Evolutionary conservation across 306 rosid genomes (phyloP).

Genomic region (Quercus variabilis): DNA sequence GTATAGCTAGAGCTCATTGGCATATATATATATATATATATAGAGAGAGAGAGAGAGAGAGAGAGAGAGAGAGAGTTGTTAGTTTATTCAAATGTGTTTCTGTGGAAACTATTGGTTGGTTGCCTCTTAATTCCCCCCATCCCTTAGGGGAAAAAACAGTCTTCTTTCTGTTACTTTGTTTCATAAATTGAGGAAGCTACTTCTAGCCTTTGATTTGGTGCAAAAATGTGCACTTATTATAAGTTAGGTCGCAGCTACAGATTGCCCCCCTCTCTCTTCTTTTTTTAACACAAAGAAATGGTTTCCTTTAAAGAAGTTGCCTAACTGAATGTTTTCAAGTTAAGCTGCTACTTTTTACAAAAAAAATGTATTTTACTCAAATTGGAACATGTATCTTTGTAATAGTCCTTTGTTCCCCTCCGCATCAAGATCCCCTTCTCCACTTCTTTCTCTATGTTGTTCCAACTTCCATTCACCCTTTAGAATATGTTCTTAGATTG

Average conservation of each 20-base stretch:
- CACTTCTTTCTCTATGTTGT: not conserved
- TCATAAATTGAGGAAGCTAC: not conserved
- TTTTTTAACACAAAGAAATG: not conserved
- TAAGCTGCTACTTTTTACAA: not conserved
- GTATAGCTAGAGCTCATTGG: too few relatives aligned
- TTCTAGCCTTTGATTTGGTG: not conserved
- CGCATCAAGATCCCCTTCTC: not conserved
- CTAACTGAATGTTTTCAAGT: not conserved
- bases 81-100: not conserved
- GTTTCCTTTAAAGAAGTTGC: not conserved
- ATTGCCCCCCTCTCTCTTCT: too few relatives aligned
- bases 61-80: too few relatives aligned
- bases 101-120: not conserved
- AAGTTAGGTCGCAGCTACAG: not conserved
- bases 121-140: too few relatives aligned
- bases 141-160: not conserved
- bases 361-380: not conserved
- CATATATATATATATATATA: too few relatives aligned
- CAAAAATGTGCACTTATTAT: not conserved
- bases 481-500: not conserved
- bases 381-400: not conserved
- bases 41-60: too few relatives aligned
- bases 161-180: not conserved
- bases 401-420: not conserved
- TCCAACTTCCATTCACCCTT: not conserved